These are phyloP conservation scores for button mushroom (Agaricus bisporus) DNA, from an alignment of 768 basidiomycete genomes.

Conservation along the genomic window DNA sequence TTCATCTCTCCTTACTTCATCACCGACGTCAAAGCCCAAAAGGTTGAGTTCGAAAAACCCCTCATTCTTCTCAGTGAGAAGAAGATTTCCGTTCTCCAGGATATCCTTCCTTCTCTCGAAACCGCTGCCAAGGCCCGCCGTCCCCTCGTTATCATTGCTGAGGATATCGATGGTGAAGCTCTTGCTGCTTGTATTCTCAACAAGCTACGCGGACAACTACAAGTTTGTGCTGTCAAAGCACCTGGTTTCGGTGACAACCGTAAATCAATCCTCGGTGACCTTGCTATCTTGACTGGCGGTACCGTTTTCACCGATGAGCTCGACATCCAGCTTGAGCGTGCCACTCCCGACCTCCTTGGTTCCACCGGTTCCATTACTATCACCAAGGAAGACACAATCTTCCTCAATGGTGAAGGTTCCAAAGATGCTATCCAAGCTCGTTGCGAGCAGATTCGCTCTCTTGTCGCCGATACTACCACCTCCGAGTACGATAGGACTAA, in stretches of 20 bases:
- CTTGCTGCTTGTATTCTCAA: conserved; percentile 97
- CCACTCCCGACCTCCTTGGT: conserved; percentile 84
- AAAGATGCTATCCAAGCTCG: conserved; percentile 89
- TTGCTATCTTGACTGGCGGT: conserved; percentile 95
- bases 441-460: conserved; percentile 90
- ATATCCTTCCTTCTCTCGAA: conserved; percentile 91
- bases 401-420: conserved; percentile 89
- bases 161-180: conserved; percentile 97
- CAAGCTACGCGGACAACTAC: conserved; percentile 97
- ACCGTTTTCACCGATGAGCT: conserved; percentile 97
- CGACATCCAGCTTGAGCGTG: conserved; percentile 94
- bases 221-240: conserved; percentile 92
- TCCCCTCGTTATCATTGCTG: conserved; percentile 93
- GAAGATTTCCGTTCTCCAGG: conserved; percentile 93
- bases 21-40: conserved; percentile 95
- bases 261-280: conserved; percentile 94
- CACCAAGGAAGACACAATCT: conserved; percentile 96
- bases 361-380: conserved; percentile 87
- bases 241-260: conserved; percentile 99
- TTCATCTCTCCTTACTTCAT: conserved; percentile 98
- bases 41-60: conserved; percentile 96
- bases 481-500: conserved; percentile 92
- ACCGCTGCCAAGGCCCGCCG: conserved; percentile 74
- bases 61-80: conserved; percentile 91
- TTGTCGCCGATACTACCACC: conserved; percentile 78